Conservation (phyloP, 495 filamentous ascomycete genomes). For the Massariosphaeria phaeospora region DNA sequence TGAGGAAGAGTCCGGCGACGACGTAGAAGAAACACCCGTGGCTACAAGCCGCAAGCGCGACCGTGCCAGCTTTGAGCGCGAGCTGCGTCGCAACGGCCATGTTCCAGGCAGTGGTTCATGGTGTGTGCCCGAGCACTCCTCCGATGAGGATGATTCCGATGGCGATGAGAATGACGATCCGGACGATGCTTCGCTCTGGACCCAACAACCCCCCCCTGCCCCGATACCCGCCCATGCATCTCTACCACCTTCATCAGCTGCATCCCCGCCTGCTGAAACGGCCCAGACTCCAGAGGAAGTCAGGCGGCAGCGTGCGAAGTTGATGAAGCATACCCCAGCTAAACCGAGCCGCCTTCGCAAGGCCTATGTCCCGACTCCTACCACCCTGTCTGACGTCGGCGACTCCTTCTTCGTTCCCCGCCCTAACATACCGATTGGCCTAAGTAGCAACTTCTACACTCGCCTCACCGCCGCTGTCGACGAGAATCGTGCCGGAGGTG, state of each 20-base stretch:
- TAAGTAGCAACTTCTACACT: conserved; percentile 9
- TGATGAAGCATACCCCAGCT: conserved; percentile 19
- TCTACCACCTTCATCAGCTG: background rate
- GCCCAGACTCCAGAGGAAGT: conserved; percentile 4
- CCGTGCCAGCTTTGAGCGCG: background rate
- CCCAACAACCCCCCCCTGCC: conserved; percentile 4
- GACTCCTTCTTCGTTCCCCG: background rate
- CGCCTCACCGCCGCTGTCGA: conserved; percentile 4
- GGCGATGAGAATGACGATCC: no score
- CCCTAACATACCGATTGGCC: conserved; percentile 16
- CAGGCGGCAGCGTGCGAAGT: conserved; percentile 1
- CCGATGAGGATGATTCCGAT: background rate
- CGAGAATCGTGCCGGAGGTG: background rate
- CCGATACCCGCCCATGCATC: conserved; percentile 16
- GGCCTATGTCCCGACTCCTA: conserved; percentile 12
- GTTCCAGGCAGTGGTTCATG: conserved; percentile 15
- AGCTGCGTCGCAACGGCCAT: conserved; percentile 16
- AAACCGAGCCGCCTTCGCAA: conserved; percentile 18
- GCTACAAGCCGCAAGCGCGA: background rate
- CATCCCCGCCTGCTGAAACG: background rate
- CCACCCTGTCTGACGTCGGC: conserved; percentile 2
- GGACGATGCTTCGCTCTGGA: conserved; percentile 11
- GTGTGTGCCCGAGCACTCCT: conserved; percentile 12
- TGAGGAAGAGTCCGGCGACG: no score
- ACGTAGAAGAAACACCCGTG: background rate